Evolutionary conservation across 139 green algal genomes (phyloP).

Genomic region (Closterium sp.): DNA sequence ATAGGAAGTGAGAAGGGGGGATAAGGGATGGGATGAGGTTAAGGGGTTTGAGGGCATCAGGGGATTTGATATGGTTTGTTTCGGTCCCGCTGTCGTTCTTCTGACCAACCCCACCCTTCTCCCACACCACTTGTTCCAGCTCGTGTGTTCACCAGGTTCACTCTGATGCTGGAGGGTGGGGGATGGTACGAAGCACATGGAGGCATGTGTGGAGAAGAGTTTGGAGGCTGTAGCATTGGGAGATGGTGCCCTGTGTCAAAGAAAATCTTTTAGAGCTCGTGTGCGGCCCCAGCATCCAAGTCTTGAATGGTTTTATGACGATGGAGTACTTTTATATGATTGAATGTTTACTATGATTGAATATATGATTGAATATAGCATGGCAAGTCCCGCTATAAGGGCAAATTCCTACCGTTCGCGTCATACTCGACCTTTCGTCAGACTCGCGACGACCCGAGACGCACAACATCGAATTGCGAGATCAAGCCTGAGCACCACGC

Average conservation of each 20-base stretch:
- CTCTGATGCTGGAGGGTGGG: slow-evolving; percentile 23
- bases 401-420: no score
- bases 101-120: background rate
- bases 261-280: slow-evolving; percentile 29
- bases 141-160: no score
- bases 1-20: background rate
- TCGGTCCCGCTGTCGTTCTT: no score
- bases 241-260: slow-evolving; percentile 10
- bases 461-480: no score
- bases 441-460: no score
- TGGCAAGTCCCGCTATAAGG: no score
- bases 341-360: background rate
- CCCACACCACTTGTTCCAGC: background rate
- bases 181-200: slow-evolving; percentile 5
- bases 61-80: no score
- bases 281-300: background rate
- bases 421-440: no score
- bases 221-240: slow-evolving; percentile 25
- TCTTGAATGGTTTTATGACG: background rate
- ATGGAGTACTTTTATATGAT: background rate
- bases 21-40: background rate
- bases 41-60: no score
- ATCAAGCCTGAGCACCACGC: no score
- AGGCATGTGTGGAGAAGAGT: slow-evolving; percentile 39
- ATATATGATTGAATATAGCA: no score